Percentiles rank a stretch among this genome's conserved stretches.
These are phyloP conservation scores for Monosporozyma siamensis DNA, from an alignment of 805 yeast species.

Conservation along the genomic window DNA sequence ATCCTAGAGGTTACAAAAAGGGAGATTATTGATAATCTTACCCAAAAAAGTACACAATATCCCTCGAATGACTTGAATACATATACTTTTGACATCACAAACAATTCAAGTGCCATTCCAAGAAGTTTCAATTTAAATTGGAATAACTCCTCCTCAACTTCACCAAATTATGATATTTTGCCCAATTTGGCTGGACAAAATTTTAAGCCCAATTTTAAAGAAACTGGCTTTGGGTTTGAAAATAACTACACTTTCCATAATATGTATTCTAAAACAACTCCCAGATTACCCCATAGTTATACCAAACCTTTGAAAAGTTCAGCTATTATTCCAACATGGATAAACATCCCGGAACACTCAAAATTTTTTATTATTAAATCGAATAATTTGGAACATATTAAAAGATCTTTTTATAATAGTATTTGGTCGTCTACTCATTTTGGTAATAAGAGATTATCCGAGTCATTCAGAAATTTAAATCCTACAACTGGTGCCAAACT, in stretches of 20 bases:
- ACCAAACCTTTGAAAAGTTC: conserved; percentile 6
- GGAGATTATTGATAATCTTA: too few relatives aligned
- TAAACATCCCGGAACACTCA: conserved; percentile 27
- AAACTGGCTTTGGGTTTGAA: too few relatives aligned
- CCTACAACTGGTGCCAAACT: conserved; percentile 27
- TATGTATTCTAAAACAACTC: neutral
- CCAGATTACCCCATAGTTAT: neutral
- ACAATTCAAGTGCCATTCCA: neutral
- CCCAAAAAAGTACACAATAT: too few relatives aligned
- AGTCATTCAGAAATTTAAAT: conserved; percentile 28
- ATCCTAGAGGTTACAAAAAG: too few relatives aligned
- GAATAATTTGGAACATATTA: conserved; percentile 39
- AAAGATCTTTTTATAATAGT: conserved; percentile 38
- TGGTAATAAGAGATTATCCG: conserved; percentile 45
- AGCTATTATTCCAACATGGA: conserved; percentile 21
- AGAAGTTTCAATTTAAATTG: too few relatives aligned
- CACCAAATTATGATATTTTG: neutral
- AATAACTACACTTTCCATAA: neutral
- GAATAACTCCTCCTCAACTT: neutral
- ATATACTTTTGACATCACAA: neutral
- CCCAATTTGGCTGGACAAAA: too few relatives aligned
- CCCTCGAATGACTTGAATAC: too few relatives aligned
- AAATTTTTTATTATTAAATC: conserved; percentile 49
- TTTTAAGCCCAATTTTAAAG: too few relatives aligned
- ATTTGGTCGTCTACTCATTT: conserved; percentile 53